Base-by-base conservation (phyloP, 2,329 filamentous ascomycete genomes). In the Colletotrichum musae region DNA sequence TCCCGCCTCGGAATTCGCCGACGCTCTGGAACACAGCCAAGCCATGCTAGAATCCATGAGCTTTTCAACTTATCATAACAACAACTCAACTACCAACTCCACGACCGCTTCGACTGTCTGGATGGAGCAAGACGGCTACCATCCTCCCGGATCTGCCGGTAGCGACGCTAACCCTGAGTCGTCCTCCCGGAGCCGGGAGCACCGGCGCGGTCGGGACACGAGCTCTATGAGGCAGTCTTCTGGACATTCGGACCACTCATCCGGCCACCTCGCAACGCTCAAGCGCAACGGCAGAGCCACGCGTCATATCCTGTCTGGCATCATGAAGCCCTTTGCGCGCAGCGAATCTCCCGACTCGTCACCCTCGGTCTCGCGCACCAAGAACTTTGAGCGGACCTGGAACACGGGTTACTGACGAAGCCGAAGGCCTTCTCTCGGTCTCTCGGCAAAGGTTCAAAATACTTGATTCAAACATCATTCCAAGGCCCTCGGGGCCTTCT, bases 21-120 rank as follows among this genome's bases (percentile, higher is more conserved):
- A 88, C n/a, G 80, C 81, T 2, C 74, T 88, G 24, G 87, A 89
- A 39, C 83, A 83, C 61, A 74, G 56, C 39, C 41, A 78, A 16
- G 80, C 77, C 45, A 73, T 84, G 12, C 71, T 78, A 13, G 82
- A 84, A 61, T 77, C 78, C 32, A 72, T 79, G 61, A 80, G 74
- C 36, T 68, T 78, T 10, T 79, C 82, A 6, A 66, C 62, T 5
- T 80, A 81, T 57, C 80, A 77, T n/a, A 78, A 77, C 51, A 70
- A 63, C 39, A 71, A 72, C 57, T 66, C 66, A 13, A 39, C 50
- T 18, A 54, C 66, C 15, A 69, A 66, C 32, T 69, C 66, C 21
- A 58, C 54, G 15, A 69, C 64, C 5, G 63, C 57, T 7, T 73
- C 74, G 66, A 60, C 74, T 6, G 71, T 77, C 18, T 82, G 79